A percentile compares a stretch with the other conserved stretches of the same genome.
phyloP scores from a whole-genome alignment of 192 early-diverging fungal species.

The Gaertneriomyces semiglobifer region DNA sequence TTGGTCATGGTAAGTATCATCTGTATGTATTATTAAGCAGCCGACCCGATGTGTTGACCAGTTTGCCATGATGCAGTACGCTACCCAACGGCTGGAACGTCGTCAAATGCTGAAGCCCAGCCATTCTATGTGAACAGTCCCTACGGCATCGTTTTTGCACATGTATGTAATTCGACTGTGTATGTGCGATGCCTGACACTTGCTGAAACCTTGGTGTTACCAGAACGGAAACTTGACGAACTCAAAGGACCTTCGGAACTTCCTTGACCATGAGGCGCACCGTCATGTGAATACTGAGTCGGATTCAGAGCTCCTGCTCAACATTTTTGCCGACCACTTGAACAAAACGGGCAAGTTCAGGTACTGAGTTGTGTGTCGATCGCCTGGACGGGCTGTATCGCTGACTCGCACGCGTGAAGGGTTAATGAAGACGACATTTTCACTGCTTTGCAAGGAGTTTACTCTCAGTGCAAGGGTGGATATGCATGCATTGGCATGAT shows the following conservation, averaged over 20 bases:
- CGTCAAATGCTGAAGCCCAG: slow-evolving; percentile 94
- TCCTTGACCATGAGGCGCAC: slow-evolving; percentile 92
- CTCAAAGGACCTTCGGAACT: slow-evolving; percentile 79
- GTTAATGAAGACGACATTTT: slow-evolving; percentile 99
- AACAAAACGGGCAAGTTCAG: slow-evolving; percentile 94
- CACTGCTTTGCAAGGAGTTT: slow-evolving; percentile 80
- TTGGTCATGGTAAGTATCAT: slow-evolving; percentile 83
- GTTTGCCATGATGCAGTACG: slow-evolving; percentile 63
- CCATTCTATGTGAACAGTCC: slow-evolving; percentile 99
- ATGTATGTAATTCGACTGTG: slow-evolving; percentile 57
- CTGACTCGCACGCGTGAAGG: slow-evolving; percentile 37
- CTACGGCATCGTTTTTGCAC: slow-evolving; percentile 94
- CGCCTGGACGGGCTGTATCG: neutral
- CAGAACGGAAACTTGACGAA: slow-evolving; percentile 99
- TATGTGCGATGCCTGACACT: neutral
- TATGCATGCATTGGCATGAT: slow-evolving; percentile 97
- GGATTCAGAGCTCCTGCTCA: slow-evolving; percentile 96
- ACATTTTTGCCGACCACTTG: slow-evolving; percentile 96
- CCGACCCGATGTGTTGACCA: neutral
- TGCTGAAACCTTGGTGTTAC: neutral
- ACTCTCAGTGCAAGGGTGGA: slow-evolving; percentile 79
- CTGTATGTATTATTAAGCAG: neutral
- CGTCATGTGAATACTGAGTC: slow-evolving; percentile 99
- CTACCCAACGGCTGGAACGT: slow-evolving; percentile 97
- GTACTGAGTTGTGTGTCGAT: slow-evolving; percentile 30